Evolutionary conservation across 148 eudicot species (phyloP), one percentile per base, ranked within the genome.

Genomic region (Nyssa sinensis): DNA sequence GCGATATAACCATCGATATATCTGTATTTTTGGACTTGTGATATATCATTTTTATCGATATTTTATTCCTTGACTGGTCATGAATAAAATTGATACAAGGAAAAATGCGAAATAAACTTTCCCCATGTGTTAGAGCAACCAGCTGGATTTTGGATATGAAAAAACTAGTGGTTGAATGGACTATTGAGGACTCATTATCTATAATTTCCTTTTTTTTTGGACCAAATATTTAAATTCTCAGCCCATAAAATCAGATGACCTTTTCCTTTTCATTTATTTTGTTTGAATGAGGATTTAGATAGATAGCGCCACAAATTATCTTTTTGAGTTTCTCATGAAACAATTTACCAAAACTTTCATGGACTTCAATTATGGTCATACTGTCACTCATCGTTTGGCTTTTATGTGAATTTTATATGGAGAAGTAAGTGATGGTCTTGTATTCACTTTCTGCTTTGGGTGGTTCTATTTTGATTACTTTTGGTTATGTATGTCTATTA

Each of bases 401-500:
- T 44, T 44, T 12, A 14, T 11, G 2, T 44, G 16, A 44, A 3
- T 14, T 14, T 14, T 44, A 11, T 19, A 11, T 0, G 3, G 24
- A 55, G 24, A 55, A 55, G 0, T 17, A n/a, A 1, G 14, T 55
- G 19, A 55, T 55, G 59, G 59, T 55, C 24, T 17, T 55, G 59
- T 55, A 3, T 55, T 24, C 59, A 55, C 59, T 55, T n/a, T 55
- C 8, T 1, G 59, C 17, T 55, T 55, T 55, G n/a, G 23, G 47
- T 32, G 5, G 23, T 31, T 64, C 41, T 23, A 31, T n/a, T 44
- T 41, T 41, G 49, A 41, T 14, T 51, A 19, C 19, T 24, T n/a
- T 47, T 31, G 60, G 29, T 31, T 64, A 23, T 44, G 28, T 28
- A 19, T 39, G 53, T 75, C 51, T 66, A 33, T 74, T 76, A 70